Evolutionary conservation across 73 alveolate genomes (phyloP).

Genomic region (Paramecium pentaurelia): DNA sequence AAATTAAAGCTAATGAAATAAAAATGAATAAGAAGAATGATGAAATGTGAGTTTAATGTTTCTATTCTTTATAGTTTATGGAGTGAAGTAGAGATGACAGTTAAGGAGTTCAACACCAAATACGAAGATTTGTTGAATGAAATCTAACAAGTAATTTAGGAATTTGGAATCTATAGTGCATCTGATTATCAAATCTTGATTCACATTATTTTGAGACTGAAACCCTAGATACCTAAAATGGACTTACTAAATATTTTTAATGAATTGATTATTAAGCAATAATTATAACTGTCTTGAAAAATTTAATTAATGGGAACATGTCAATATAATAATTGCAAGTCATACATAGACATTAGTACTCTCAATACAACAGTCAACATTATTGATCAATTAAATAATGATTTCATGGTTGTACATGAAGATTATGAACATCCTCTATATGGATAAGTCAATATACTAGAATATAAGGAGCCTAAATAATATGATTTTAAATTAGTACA

Average conservation of each 20-base stretch:
- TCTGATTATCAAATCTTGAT: neutral
- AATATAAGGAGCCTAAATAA: neutral
- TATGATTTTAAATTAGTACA: constrained; percentile 8
- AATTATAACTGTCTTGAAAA: constrained; percentile 19
- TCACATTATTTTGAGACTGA: neutral
- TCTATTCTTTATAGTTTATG: neutral
- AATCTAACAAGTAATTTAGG: neutral
- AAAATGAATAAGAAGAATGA: neutral
- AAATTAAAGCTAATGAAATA: neutral
- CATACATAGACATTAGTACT: neutral
- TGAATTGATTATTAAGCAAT: constrained; percentile 31
- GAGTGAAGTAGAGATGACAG: neutral
- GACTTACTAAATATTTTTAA: constrained; percentile 12
- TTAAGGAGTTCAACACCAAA: neutral
- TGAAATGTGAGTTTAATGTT: neutral
- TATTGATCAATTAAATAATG: neutral
- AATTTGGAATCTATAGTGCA: neutral
- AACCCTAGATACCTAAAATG: constrained; percentile 19
- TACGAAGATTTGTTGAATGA: neutral
- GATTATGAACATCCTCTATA: neutral
- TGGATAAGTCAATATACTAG: neutral
- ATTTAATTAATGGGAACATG: constrained; percentile 17
- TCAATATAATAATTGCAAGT: constrained; percentile 27
- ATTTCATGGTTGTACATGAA: neutral
- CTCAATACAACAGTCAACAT: neutral